These are phyloP conservation scores for Trichoderma afroharzianum DNA, from an alignment of 2,329 filamentous ascomycete species.

Conservation along the genomic window DNA sequence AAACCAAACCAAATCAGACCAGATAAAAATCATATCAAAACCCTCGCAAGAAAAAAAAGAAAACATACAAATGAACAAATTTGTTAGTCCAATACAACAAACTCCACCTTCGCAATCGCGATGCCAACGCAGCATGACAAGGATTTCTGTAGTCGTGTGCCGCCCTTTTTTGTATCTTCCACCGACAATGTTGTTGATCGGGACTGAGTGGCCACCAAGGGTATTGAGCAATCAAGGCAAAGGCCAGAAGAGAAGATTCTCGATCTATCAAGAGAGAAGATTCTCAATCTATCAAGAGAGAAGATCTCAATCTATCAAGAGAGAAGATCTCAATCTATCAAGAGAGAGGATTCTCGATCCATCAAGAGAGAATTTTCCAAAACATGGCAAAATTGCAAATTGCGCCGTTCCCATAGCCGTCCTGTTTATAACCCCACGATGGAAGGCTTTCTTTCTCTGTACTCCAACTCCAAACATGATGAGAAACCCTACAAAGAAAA, in stretches of 20 bases:
- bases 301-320: not conserved
- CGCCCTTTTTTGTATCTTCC: not conserved
- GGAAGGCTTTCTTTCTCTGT: not conserved
- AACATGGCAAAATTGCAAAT: slow-evolving; percentile 9
- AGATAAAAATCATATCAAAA: not conserved
- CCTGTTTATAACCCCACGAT: not conserved
- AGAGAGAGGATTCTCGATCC: not conserved
- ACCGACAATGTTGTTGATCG: not conserved
- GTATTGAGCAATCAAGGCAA: not conserved
- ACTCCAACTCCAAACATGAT: slow-evolving; percentile 12
- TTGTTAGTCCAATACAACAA: not conserved
- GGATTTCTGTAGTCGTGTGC: not conserved
- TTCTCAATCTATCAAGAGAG: not conserved
- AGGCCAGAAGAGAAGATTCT: not conserved
- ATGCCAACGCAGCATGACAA: not conserved
- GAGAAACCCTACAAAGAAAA: slow-evolving; percentile 10
- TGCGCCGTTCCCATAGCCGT: not conserved
- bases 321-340: not conserved
- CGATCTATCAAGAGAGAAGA: not conserved
- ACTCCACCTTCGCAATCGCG: slow-evolving; percentile 4
- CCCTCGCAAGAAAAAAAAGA: not conserved
- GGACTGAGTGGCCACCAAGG: not conserved
- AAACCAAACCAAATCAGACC: not conserved
- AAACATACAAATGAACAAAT: not conserved
- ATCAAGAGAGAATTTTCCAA: not conserved